Base-by-base conservation (phyloP, 2,329 filamentous ascomycete genomes). In the Microsporum ferrugineum region DNA sequence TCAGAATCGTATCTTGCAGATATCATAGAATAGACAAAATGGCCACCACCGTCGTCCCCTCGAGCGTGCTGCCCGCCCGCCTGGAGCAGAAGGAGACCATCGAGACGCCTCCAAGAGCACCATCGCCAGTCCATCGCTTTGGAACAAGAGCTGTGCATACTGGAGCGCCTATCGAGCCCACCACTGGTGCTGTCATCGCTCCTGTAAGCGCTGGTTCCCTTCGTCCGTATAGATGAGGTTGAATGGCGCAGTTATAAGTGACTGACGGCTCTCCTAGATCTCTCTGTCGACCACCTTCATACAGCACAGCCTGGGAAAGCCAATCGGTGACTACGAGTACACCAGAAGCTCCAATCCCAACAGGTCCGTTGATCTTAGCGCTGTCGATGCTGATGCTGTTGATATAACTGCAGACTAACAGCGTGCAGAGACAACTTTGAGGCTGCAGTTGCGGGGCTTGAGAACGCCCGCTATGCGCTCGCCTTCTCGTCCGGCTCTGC, bases 201-300 rank as follows among this genome's bases (percentile, higher is more conserved):
- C 79, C 94, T 68, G 82, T 84, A 71, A 17, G 31, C 14, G 12
- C 38, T 36, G 2, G 17, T 23, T 23, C 17, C 17, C 1, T 23
- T 23, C 17, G 17, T 23, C 17, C 17, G 17, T 23, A 23, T 23
- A 23, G 17, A 23, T 1, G 17, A 23, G 1, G 17, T 23, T 23
- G 17, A 23, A 23, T 23, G 17, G 17, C 27, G 38, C 51, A 17
- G 58, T 1, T 29, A 17, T 23, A 23, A 23, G 17, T 23, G 17
- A 23, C 27, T 36, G 34, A 8, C 55, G 6, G 29, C 1, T 3
- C 27, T 14, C 4, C 31, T 65, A 84, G 80, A 96, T 99, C 74
- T 96, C 92, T 7, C 84, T 99, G 29, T 96, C 91, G 29, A 97
- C 94, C 14, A 99, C 94, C 4, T 99, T 92, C 72, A 90, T 89